phyloP scores from a whole-genome alignment of 176 grass and related monocot species.

The Eremochloa ophiuroides region DNA sequence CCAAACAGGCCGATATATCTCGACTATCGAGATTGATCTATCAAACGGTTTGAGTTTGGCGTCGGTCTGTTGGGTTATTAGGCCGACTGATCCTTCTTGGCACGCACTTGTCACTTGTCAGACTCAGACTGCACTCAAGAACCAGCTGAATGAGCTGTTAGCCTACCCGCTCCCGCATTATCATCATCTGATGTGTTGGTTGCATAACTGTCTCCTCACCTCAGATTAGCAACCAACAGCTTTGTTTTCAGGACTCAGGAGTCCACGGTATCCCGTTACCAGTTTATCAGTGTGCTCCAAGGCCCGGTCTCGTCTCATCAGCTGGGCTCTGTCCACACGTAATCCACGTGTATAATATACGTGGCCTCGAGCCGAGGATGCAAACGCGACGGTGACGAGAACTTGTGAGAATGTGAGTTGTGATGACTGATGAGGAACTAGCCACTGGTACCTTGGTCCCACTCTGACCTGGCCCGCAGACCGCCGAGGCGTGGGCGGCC shows the following conservation, averaged over 20 bases:
- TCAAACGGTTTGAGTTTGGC: no score
- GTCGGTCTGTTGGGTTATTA: no score
- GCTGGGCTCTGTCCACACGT: no score
- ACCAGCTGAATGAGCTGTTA: conserved; percentile 21
- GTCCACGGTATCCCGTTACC: neutral
- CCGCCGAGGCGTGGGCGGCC: neutral
- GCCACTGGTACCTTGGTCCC: neutral
- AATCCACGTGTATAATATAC: neutral
- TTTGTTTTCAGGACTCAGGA: neutral
- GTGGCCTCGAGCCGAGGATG: neutral
- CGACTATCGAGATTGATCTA: no score
- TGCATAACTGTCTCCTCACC: neutral
- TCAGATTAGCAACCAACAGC: neutral
- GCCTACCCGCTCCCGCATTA: neutral
- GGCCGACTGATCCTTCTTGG: neutral
- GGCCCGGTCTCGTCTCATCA: no score
- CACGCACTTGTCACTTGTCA: neutral
- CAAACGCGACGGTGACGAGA: no score
- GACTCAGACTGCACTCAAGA: neutral
- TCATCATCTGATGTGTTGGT: neutral
- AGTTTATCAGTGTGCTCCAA: no score
- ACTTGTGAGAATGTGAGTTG: no score
- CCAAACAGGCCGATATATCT: no score
- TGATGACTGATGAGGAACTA: no score
- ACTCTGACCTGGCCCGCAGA: neutral